Evolutionary conservation across 2,329 filamentous ascomycete species (phyloP).

Genomic region (Fusarium poae): DNA sequence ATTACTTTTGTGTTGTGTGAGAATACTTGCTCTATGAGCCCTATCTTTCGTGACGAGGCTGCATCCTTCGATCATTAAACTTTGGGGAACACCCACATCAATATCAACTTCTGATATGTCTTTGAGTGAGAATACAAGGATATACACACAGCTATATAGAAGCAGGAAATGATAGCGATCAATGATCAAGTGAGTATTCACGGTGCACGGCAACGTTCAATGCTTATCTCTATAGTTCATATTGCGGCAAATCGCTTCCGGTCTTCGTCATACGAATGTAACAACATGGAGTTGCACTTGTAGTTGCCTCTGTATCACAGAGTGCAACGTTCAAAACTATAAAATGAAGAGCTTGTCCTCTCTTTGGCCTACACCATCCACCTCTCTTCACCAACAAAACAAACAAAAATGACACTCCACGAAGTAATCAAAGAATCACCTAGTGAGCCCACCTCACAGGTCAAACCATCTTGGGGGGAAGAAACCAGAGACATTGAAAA

Average conservation of each 20-base stretch:
- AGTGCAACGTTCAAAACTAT: not conserved
- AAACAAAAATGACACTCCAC: not conserved
- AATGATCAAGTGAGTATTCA: not conserved
- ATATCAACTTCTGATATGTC: not conserved
- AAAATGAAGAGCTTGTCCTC: not conserved
- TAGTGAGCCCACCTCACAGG: not conserved
- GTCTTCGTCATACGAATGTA: constrained; percentile 1
- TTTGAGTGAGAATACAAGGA: not conserved
- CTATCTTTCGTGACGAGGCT: too few species aligned
- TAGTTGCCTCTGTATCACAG: constrained; percentile 14
- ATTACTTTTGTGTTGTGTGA: too few species aligned
- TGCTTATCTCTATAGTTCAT: constrained; percentile 21
- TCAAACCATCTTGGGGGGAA: not conserved
- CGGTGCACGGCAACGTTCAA: not conserved
- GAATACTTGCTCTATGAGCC: too few species aligned
- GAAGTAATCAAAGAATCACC: not conserved
- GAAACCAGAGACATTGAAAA: constrained; percentile 4
- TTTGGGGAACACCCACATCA: too few species aligned
- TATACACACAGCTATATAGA: too few species aligned
- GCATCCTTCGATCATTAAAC: too few species aligned
- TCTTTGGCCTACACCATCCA: not conserved
- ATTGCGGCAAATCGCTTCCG: not conserved
- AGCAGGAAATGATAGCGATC: not conserved
- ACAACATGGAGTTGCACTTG: not conserved
- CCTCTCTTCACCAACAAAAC: not conserved